A percentile compares a stretch with the other conserved stretches of the same genome.
These are phyloP conservation scores for Bremia lactucae DNA, from an alignment of 352 stramenopile species.

Conservation along the genomic window DNA sequence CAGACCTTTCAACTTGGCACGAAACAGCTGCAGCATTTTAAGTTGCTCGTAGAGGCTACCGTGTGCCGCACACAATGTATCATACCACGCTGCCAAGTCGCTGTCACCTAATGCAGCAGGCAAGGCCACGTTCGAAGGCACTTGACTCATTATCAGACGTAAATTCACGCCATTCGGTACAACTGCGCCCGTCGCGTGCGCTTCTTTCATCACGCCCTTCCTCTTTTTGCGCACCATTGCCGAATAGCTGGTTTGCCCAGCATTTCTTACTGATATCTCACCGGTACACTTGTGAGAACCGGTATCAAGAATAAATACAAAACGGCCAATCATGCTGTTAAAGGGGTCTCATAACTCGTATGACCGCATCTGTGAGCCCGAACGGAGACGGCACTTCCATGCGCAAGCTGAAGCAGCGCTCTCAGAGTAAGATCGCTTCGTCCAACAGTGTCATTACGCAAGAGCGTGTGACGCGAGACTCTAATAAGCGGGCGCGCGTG, in stretches of 20 bases:
- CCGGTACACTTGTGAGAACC: neutral
- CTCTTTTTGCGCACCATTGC: conserved; percentile 76
- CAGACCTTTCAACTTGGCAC: conserved; percentile 39
- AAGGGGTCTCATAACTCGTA: neutral
- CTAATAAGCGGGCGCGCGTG: conserved; percentile 19
- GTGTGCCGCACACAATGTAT: conserved; percentile 16
- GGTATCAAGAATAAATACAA: neutral
- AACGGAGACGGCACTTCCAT: conserved; percentile 5
- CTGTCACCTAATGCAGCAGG: conserved; percentile 20
- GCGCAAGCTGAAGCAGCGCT: conserved; percentile 5
- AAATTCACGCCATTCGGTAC: conserved; percentile 31
- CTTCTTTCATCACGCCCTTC: conserved; percentile 59
- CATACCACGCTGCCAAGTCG: conserved; percentile 37
- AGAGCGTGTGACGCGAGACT: conserved; percentile 1
- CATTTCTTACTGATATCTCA: neutral
- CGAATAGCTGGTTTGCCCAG: neutral
- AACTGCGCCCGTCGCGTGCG: conserved; percentile 11
- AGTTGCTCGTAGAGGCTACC: conserved; percentile 54
- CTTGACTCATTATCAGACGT: conserved; percentile 9
- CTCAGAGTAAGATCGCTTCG: neutral
- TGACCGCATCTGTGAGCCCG: conserved; percentile 7
- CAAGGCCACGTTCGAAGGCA: conserved; percentile 29
- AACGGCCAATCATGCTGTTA: neutral
- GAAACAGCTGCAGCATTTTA: conserved; percentile 64
- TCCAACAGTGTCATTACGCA: neutral